phyloP scores from a whole-genome alignment of 2,329 filamentous ascomycete species.

The Colletotrichum chlorophyti region DNA sequence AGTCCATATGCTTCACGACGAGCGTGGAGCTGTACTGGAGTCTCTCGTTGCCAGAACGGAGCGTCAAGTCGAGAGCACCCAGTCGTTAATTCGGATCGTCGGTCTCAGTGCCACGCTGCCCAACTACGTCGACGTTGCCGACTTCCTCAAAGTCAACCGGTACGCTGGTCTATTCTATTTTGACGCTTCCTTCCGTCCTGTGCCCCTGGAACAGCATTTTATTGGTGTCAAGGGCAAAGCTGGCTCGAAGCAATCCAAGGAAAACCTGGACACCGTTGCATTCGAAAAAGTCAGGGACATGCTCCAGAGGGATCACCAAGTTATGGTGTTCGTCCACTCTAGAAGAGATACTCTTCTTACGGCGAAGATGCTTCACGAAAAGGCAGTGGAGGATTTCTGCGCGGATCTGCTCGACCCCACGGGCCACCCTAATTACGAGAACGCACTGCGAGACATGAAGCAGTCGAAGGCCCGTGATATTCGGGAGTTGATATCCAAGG shows the following conservation, averaged over 20 bases:
- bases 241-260: slow-evolving; percentile 79
- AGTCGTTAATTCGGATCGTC: slow-evolving; percentile 94
- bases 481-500: slow-evolving; percentile 86
- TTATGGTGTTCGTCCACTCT: slow-evolving; percentile 99
- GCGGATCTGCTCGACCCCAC: slow-evolving; percentile 84
- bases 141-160: slow-evolving; percentile 96
- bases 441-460: slow-evolving; percentile 84
- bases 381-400: slow-evolving; percentile 82
- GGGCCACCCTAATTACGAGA: slow-evolving; percentile 79
- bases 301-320: slow-evolving; percentile 89
- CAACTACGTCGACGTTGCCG: slow-evolving; percentile 95
- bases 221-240: slow-evolving; percentile 94
- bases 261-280: slow-evolving; percentile 85
- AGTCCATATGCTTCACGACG: slow-evolving; percentile 99
- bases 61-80: slow-evolving; percentile 96
- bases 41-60: slow-evolving; percentile 95
- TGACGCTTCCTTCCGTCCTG: slow-evolving; percentile 92
- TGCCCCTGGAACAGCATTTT: slow-evolving; percentile 96
- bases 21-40: slow-evolving; percentile 93
- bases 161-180: slow-evolving; percentile 96
- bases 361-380: slow-evolving; percentile 83
- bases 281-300: slow-evolving; percentile 97
- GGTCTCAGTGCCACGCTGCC: slow-evolving; percentile 94
- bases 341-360: slow-evolving; percentile 92
- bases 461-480: slow-evolving; percentile 85